phyloP scores from a whole-genome alignment of 2,329 filamentous ascomycete genomes.

The Pseudogymnoascus sp. region DNA sequence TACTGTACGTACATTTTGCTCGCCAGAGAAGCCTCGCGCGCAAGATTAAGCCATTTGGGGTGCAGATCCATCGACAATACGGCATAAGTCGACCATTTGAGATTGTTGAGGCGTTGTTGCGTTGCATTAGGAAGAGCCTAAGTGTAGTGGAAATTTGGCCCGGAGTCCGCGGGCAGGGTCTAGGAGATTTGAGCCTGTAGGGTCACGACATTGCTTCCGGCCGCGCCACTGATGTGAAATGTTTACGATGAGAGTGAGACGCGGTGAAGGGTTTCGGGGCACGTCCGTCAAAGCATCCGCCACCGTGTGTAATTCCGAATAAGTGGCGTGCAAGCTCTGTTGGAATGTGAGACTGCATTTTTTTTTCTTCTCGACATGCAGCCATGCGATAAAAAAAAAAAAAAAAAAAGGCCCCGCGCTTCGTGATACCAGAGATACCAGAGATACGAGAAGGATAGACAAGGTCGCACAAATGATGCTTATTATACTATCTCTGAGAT shows the following conservation, averaged over 20 bases:
- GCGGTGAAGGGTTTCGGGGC: neutral
- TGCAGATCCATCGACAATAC: neutral
- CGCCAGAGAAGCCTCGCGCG: neutral
- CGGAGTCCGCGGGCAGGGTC: constrained; percentile 2
- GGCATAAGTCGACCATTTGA: constrained; percentile 4
- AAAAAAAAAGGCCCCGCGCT: neutral
- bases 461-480: neutral
- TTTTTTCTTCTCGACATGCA: neutral
- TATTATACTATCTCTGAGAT: constrained; percentile 3
- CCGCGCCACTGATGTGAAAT: neutral
- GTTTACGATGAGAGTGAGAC: constrained; percentile 4
- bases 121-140: constrained; percentile 7
- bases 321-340: neutral
- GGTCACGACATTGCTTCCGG: constrained; percentile 3
- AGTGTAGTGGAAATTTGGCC: constrained; percentile 1
- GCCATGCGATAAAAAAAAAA: neutral
- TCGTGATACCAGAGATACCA: neutral
- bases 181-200: constrained; percentile 1
- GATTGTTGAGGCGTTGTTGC: constrained; percentile 4
- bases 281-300: neutral
- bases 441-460: neutral
- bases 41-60: neutral
- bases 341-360: neutral
- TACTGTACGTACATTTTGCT: neutral
- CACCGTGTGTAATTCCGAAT: neutral